Evolutionary conservation across 2,329 filamentous ascomycete species (phyloP).

Genomic region (Beauveria scarabaeidicola): DNA sequence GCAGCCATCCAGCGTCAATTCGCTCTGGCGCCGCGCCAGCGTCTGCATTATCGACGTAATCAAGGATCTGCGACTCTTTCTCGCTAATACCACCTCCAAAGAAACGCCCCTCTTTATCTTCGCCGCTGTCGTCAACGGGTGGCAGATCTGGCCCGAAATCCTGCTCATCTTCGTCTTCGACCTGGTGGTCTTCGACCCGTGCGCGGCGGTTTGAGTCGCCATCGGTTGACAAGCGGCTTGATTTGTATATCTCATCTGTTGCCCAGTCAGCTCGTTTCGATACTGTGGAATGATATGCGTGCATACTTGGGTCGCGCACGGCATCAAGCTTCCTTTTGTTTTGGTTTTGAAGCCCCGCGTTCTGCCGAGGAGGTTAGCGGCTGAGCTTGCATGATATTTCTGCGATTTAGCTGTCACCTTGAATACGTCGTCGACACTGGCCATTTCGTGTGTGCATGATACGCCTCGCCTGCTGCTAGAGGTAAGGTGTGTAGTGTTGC

Average conservation of each 20-base stretch:
- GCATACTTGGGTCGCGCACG: constrained; percentile 53
- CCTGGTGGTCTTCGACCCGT: constrained; percentile 36
- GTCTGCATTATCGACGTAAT: constrained; percentile 63
- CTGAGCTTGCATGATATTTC: neutral
- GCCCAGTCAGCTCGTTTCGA: neutral
- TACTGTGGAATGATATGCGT: neutral
- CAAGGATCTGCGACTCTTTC: constrained; percentile 72
- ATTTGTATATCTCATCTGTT: constrained; percentile 56
- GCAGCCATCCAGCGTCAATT: constrained; percentile 76
- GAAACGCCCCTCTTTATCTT: constrained; percentile 90
- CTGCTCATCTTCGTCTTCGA: constrained; percentile 44
- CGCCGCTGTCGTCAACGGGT: constrained; percentile 38
- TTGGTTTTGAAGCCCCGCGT: constrained; percentile 35
- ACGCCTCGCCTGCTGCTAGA: neutral
- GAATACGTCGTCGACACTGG: constrained; percentile 52
- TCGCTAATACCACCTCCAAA: constrained; percentile 85
- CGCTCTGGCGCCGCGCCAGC: constrained; percentile 51
- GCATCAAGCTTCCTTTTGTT: constrained; percentile 58
- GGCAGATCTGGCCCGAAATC: constrained; percentile 36
- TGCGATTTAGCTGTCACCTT: constrained; percentile 28
- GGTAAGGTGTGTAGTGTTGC: neutral
- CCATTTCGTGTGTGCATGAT: constrained; percentile 29
- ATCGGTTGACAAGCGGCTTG: constrained; percentile 42
- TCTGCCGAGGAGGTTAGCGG: constrained; percentile 23
- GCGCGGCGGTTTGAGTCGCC: constrained; percentile 35